A percentile compares a stretch with the other conserved stretches of the same genome.
Evolutionary conservation across 2,329 filamentous ascomycete genomes (phyloP).

Genomic region (Diaporthe citriasiana): DNA sequence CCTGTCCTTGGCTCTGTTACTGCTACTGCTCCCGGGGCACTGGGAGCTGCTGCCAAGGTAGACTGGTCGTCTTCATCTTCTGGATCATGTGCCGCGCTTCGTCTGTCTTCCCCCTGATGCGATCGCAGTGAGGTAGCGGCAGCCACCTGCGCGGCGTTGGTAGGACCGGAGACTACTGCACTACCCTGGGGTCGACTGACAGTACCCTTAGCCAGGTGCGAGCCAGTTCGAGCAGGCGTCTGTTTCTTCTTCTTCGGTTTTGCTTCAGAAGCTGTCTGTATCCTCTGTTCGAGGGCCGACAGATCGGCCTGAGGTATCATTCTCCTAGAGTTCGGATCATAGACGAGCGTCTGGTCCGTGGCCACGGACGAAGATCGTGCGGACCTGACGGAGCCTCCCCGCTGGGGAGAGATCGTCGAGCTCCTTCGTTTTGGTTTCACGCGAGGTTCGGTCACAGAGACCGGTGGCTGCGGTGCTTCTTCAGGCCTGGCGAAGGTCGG

Average conservation of each 20-base stretch:
- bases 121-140: conserved; percentile 38
- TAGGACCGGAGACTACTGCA: conserved; percentile 53
- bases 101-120: conserved; percentile 45
- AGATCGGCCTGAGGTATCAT: conserved; percentile 67
- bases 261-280: conserved; percentile 55
- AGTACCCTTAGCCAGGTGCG: conserved; percentile 66
- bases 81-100: conserved; percentile 37
- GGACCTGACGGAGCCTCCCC: conserved; percentile 45
- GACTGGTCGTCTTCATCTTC: conserved; percentile 39
- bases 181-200: conserved; percentile 66
- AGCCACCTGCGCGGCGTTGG: conserved; percentile 36
- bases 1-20: not conserved
- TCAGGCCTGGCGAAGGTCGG: conserved; percentile 33
- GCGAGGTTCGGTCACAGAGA: conserved; percentile 19
- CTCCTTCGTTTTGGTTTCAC: conserved; percentile 43
- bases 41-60: conserved; percentile 1
- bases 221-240: conserved; percentile 56
- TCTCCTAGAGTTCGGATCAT: conserved; percentile 75
- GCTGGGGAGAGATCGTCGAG: conserved; percentile 47
- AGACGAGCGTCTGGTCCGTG: conserved; percentile 65
- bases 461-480: conserved; percentile 34
- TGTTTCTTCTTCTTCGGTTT: conserved; percentile 60
- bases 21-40: conserved; percentile 1
- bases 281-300: conserved; percentile 57
- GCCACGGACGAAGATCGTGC: conserved; percentile 47